Conservation (phyloP, 495 filamentous ascomycete genomes). For the Penicillium roqueforti region DNA sequence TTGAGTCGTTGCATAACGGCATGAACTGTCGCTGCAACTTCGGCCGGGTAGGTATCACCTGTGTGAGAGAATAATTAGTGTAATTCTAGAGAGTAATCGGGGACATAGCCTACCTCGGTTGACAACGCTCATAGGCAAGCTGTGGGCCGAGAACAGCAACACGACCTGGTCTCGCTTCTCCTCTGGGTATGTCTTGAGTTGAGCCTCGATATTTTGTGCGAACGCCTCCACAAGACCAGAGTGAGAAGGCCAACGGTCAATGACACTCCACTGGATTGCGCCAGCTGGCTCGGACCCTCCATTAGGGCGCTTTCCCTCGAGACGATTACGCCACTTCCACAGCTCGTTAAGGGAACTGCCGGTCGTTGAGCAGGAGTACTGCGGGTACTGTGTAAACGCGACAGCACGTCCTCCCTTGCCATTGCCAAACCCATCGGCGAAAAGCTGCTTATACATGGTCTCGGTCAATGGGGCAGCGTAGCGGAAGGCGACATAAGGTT, state of each 20-base stretch:
- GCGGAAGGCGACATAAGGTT: constrained; percentile 98
- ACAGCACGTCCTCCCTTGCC: constrained; percentile 87
- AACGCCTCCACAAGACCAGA: constrained; percentile 86
- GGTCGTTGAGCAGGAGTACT: constrained; percentile 98
- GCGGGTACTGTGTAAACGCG: constrained; percentile 97
- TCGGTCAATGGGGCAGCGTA: constrained; percentile 94
- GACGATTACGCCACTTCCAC: constrained; percentile 88
- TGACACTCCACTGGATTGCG: constrained; percentile 90
- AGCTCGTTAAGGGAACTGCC: constrained; percentile 94
- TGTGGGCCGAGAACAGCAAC: constrained; percentile 91
- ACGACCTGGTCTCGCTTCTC: constrained; percentile 75
- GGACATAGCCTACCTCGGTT: constrained; percentile 62
- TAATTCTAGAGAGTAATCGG: background rate
- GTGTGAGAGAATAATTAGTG: constrained; percentile 17
- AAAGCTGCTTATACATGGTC: constrained; percentile 75
- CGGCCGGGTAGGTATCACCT: constrained; percentile 94
- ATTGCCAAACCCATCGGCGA: constrained; percentile 84
- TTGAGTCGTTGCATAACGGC: constrained; percentile 90
- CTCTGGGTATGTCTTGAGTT: constrained; percentile 74
- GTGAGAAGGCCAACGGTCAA: constrained; percentile 95
- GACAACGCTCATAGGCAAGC: constrained; percentile 93
- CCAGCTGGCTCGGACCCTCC: constrained; percentile 53
- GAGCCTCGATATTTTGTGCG: constrained; percentile 81
- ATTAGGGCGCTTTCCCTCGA: constrained; percentile 69
- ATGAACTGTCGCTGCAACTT: constrained; percentile 95